A percentile compares a stretch with the other conserved stretches of the same genome.
These are phyloP conservation scores for Mallotus repandus DNA, from an alignment of 441 rosid genomes.

Conservation along the genomic window DNA sequence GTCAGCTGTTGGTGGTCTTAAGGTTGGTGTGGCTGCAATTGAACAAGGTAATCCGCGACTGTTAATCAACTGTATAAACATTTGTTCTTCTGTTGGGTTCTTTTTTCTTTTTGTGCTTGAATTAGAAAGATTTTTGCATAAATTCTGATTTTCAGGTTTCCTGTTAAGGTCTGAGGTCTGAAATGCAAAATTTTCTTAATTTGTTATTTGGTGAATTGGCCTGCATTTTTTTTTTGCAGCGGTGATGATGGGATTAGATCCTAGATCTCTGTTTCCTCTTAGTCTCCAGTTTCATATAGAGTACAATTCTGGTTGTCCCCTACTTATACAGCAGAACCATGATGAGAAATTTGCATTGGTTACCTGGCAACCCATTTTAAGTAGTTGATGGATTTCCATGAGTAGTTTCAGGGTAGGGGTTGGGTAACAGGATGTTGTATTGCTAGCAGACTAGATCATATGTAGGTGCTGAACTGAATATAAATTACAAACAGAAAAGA, in stretches of 20 bases:
- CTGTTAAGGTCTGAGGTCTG: neutral
- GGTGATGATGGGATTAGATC: neutral
- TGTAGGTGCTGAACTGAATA: neutral
- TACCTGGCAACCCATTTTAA: neutral
- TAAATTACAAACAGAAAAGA: too few species aligned
- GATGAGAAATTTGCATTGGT: too few species aligned
- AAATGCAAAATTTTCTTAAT: neutral
- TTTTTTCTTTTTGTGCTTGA: constrained; percentile 8
- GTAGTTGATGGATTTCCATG: neutral
- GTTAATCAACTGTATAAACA: neutral
- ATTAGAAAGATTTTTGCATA: neutral
- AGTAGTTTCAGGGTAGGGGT: neutral
- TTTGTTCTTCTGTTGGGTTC: neutral
- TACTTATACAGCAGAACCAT: too few species aligned
- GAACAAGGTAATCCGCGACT: constrained; percentile 51
- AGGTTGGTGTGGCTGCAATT: constrained; percentile 76
- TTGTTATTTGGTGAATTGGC: neutral
- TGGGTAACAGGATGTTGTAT: neutral
- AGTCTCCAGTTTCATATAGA: too few species aligned
- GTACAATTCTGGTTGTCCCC: too few species aligned
- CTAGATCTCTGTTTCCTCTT: neutral
- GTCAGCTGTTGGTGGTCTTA: constrained; percentile 96
- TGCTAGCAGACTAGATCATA: neutral
- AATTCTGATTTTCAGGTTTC: neutral
- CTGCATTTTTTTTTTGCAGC: neutral